These are phyloP conservation scores for Candolleomyces efflorescens DNA, from an alignment of 768 basidiomycete genomes.

Conservation along the genomic window DNA sequence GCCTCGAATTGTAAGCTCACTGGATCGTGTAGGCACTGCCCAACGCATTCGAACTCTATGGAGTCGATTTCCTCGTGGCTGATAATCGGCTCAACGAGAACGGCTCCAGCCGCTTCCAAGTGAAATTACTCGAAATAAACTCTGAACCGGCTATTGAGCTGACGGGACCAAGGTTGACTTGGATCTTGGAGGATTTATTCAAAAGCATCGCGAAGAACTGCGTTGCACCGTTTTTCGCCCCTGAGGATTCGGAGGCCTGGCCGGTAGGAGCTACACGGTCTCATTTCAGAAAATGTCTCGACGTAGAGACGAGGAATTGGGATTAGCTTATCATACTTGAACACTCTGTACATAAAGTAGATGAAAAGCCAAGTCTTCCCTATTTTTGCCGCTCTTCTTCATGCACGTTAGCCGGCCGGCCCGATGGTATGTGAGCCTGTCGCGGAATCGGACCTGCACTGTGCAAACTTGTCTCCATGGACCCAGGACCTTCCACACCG, in stretches of 20 bases:
- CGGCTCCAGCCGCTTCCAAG: conserved; percentile 35
- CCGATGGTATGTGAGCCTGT: background rate
- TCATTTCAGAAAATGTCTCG: conserved; percentile 66
- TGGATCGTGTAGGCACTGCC: conserved; percentile 26
- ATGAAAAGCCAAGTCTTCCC: background rate
- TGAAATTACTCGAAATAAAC: conserved; percentile 87
- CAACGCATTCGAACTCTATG: conserved; percentile 94
- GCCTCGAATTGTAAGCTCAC: too few relatives aligned
- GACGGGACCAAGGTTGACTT: conserved; percentile 77
- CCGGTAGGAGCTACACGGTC: conserved; percentile 46
- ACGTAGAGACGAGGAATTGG: conserved; percentile 41
- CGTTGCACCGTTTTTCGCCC: conserved; percentile 61
- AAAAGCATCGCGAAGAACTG: conserved; percentile 61
- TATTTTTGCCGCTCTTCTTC: background rate
- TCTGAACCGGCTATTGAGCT: conserved; percentile 95
- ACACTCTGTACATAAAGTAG: background rate
- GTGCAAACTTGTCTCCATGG: conserved; percentile 19
- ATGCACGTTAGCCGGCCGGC: too few relatives aligned
- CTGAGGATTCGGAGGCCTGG: conserved; percentile 29
- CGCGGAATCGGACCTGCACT: background rate
- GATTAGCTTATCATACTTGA: background rate
- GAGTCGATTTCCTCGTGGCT: conserved; percentile 85
- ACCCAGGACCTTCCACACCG: conserved; percentile 45
- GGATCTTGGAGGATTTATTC: conserved; percentile 82
- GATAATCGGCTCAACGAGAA: conserved; percentile 24